Evolutionary conservation across 495 filamentous ascomycete genomes (phyloP), one percentile per base, ranked within the genome.

Genomic region (Penicillium mononematosum): DNA sequence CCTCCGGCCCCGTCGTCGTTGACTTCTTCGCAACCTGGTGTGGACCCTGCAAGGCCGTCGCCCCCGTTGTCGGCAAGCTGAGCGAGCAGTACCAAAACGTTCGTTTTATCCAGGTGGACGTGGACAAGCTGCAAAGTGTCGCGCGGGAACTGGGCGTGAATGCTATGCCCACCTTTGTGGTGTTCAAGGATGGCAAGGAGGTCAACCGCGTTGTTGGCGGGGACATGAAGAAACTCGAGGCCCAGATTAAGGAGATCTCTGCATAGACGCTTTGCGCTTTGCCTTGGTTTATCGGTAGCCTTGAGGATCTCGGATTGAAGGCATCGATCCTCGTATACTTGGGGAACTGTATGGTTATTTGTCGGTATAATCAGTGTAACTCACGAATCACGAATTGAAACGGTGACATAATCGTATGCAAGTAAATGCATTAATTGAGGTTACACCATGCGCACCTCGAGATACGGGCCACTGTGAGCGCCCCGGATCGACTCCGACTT

Each of bases 111-210:
- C 94, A 95, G 80, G 69, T 96, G 66, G 91, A 96, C 72, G 90
- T 96, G 54, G 92, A 96, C 72, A 81, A 87, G 58, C 73, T 92
- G 31, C 78, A 87, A 47, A 82, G 86, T 14, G 83, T 92, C 14
- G 85, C 88, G 27, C 72, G 82, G 59, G 83, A 93, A 64, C 83
- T 89, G 45, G 77, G 80, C 56, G 83, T 96, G 68, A 86, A 87
- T 62, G 90, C 92, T 61, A 96, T 96, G 92, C 92, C 92, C 34
- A 95, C 92, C 16, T 95, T 96, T 72, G 51, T 84, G 12, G 65
- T 92, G 52, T 91, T 93, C 81, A 89, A 88, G 78, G 72, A 86
- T 63, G 90, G 88, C 43, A 74, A 86, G 63, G 56, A 78, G 84
- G 36, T 65, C n/a, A 47, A 42, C 27, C 58, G 62, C 31, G 87